Conservation (phyloP, 139 green algal species). For the Dunaliella primolecta region DNA sequence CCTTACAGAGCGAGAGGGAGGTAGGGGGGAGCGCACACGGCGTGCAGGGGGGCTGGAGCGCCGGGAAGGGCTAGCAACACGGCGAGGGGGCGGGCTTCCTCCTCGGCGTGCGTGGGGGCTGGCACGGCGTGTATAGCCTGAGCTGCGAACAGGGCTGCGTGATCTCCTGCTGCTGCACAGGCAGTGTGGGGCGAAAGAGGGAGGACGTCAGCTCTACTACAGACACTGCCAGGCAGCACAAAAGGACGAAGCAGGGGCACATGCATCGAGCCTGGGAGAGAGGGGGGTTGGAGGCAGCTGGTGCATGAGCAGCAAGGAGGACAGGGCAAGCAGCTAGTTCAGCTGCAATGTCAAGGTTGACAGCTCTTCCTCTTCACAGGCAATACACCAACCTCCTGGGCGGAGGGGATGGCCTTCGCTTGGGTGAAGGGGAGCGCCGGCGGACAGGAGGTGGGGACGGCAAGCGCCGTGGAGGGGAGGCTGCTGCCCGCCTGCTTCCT, state of each 20-base stretch:
- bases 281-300: too few species aligned
- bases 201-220: background rate
- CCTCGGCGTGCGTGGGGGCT: conserved; percentile 12
- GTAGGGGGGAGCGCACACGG: background rate
- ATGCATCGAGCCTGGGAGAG: too few species aligned
- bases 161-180: background rate
- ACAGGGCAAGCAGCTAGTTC: too few species aligned
- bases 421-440: conserved; percentile 10
- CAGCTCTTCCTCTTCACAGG: too few species aligned
- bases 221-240: too few species aligned
- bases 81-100: conserved; percentile 20
- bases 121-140: background rate
- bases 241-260: too few species aligned
- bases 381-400: background rate
- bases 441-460: background rate
- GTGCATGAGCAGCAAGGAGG: too few species aligned
- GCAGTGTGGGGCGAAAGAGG: background rate
- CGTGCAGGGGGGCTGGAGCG: background rate
- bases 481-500: background rate
- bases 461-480: background rate
- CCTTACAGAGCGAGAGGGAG: background rate
- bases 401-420: conserved; percentile 15
- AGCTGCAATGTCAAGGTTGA: too few species aligned
- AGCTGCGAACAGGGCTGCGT: background rate
- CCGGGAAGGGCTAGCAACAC: background rate